A percentile compares a stretch with the other conserved stretches of the same genome.
phyloP scores from a whole-genome alignment of 768 basidiomycete genomes.

The Hortiboletus flavorubellus region DNA sequence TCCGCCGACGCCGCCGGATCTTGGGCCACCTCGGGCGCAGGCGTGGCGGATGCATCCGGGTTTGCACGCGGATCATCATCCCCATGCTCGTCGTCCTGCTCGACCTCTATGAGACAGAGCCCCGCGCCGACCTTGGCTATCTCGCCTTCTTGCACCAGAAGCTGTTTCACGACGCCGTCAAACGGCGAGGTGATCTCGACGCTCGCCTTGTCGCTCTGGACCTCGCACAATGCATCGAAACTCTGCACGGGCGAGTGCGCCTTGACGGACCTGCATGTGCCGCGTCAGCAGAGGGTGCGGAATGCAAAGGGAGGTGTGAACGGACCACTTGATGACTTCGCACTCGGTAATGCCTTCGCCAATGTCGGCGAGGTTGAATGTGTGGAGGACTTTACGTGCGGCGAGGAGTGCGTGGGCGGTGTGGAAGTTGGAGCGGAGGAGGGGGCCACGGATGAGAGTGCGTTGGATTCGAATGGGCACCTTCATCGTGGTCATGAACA shows the following conservation, averaged over 20 bases:
- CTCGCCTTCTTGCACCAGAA: slow-evolving; percentile 77
- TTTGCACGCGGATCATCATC: not conserved
- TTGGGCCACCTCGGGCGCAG: not conserved
- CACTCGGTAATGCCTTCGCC: slow-evolving; percentile 92
- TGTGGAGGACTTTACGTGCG: slow-evolving; percentile 42
- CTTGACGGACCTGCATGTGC: slow-evolving; percentile 55
- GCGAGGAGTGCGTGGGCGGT: slow-evolving; percentile 29
- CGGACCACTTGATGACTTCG: slow-evolving; percentile 83
- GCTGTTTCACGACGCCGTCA: slow-evolving; percentile 68
- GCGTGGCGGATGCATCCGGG: not conserved
- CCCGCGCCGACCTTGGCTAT: slow-evolving; percentile 79
- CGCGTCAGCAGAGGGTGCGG: slow-evolving; percentile 9
- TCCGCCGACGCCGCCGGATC: slow-evolving; percentile 10
- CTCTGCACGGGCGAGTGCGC: slow-evolving; percentile 47
- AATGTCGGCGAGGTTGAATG: slow-evolving; percentile 80
- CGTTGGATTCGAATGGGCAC: slow-evolving; percentile 16
- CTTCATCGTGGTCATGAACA: slow-evolving; percentile 3
- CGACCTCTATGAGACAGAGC: slow-evolving; percentile 79
- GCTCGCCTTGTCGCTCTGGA: slow-evolving; percentile 87
- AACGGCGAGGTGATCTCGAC: slow-evolving; percentile 89
- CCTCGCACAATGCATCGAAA: slow-evolving; percentile 78
- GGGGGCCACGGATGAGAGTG: slow-evolving; percentile 24
- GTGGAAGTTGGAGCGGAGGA: slow-evolving; percentile 37
- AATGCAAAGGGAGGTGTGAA: slow-evolving; percentile 2
- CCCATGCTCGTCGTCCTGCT: slow-evolving; percentile 43